Evolutionary conservation across 192 early-diverging fungal species (phyloP).

Genomic region (Coemansia sp.): DNA sequence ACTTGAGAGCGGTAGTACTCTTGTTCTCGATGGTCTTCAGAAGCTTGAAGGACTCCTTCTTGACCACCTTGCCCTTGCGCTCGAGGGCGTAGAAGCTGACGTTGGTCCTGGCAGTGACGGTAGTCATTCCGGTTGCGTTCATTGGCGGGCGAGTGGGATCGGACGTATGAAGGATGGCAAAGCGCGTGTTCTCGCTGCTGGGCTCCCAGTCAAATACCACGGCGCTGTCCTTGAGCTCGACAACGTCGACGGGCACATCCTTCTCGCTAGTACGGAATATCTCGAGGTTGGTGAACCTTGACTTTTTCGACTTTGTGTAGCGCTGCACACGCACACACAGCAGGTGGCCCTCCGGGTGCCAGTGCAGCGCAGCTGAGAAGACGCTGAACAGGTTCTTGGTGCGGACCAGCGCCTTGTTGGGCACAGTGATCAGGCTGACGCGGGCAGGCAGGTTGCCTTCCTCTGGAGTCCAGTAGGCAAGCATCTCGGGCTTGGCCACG

Average conservation of each 20-base stretch:
- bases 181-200: constrained; percentile 68
- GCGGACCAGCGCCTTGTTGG: constrained; percentile 78
- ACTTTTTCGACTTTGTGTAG: constrained; percentile 88
- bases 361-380: constrained; percentile 81
- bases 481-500: constrained; percentile 57
- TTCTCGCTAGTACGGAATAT: constrained; percentile 90
- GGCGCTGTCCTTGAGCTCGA: constrained; percentile 85
- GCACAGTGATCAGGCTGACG: constrained; percentile 87
- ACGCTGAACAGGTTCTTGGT: constrained; percentile 99
- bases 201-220: constrained; percentile 97
- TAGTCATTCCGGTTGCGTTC: constrained; percentile 54
- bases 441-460: constrained; percentile 93
- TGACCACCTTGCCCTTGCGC: constrained; percentile 64
- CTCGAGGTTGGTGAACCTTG: constrained; percentile 85
- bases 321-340: constrained; percentile 92
- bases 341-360: constrained; percentile 88
- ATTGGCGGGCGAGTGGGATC: constrained; percentile 63
- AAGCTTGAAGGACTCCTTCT: constrained; percentile 71
- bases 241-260: constrained; percentile 94
- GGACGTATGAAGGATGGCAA: constrained; percentile 80
- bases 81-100: constrained; percentile 87
- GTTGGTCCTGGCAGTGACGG: constrained; percentile 60
- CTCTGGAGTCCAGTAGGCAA: constrained; percentile 97
- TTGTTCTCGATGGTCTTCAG: constrained; percentile 83
- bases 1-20: constrained; percentile 78